These are phyloP conservation scores for Oryza officinalis DNA, from an alignment of 176 grass and related monocot genomes.

Conservation along the genomic window DNA sequence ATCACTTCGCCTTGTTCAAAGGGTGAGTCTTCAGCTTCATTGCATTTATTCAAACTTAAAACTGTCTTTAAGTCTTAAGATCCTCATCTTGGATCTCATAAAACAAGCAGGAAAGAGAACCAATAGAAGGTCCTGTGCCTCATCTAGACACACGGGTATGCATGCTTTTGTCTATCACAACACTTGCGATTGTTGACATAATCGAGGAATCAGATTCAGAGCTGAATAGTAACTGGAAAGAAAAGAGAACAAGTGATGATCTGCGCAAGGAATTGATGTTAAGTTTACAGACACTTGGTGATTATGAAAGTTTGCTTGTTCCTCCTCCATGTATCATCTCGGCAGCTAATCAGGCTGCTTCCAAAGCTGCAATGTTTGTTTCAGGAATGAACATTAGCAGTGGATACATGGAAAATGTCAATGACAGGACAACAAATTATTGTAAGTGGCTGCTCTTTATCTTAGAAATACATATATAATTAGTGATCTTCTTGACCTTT, in stretches of 20 bases:
- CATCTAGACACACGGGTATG: slow-evolving; percentile 87
- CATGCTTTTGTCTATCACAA: slow-evolving; percentile 84
- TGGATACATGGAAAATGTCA: slow-evolving; percentile 60
- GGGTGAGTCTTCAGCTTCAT: slow-evolving; percentile 56
- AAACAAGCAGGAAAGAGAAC: slow-evolving; percentile 86
- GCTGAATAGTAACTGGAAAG: slow-evolving; percentile 44
- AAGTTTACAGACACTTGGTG: slow-evolving; percentile 79
- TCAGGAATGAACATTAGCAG: slow-evolving; percentile 66
- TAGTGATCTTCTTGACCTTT: slow-evolving; percentile 13
- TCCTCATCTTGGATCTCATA: slow-evolving; percentile 39
- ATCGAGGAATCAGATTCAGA: slow-evolving; percentile 70
- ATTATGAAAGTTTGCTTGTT: slow-evolving; percentile 86
- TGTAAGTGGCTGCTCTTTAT: slow-evolving; percentile 55
- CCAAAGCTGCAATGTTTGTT: slow-evolving; percentile 77
- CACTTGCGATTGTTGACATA: slow-evolving; percentile 82
- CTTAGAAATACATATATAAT: slow-evolving; percentile 23
- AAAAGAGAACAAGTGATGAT: slow-evolving; percentile 36
- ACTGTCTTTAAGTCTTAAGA: slow-evolving; percentile 33
- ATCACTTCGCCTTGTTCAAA: slow-evolving; percentile 90
- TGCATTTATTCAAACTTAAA: neutral
- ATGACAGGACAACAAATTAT: slow-evolving; percentile 56
- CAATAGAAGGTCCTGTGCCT: slow-evolving; percentile 88
- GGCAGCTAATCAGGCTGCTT: slow-evolving; percentile 85
- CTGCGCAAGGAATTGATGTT: slow-evolving; percentile 70
- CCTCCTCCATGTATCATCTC: slow-evolving; percentile 75